Evolutionary conservation across 2,329 filamentous ascomycete genomes (phyloP).

Genomic region (Chaetoscypha palmicola): DNA sequence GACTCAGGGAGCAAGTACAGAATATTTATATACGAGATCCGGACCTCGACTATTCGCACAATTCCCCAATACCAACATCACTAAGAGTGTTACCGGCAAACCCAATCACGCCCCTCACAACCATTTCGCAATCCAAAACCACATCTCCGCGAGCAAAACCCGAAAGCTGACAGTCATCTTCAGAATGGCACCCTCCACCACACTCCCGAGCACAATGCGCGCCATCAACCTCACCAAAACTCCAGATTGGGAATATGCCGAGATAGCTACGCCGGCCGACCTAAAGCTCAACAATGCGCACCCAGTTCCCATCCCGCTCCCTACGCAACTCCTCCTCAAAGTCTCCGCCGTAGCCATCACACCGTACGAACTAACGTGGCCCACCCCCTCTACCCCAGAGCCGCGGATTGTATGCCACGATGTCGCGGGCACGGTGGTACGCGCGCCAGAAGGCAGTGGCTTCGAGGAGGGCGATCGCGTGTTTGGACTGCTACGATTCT

Average conservation of each 20-base stretch:
- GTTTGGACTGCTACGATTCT: slow-evolving; percentile 6
- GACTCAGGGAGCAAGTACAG: too few relatives aligned
- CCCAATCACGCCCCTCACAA: too few relatives aligned
- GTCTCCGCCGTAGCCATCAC: slow-evolving; percentile 10
- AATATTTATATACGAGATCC: too few relatives aligned
- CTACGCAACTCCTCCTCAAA: slow-evolving; percentile 10
- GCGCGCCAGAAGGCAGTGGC: neutral
- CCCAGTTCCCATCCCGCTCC: neutral
- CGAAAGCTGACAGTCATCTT: too few relatives aligned
- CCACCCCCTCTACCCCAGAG: neutral
- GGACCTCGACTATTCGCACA: too few relatives aligned
- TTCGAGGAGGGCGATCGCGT: slow-evolving; percentile 8
- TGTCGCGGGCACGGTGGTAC: slow-evolving; percentile 9
- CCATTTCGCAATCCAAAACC: too few relatives aligned
- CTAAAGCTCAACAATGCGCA: slow-evolving; percentile 4
- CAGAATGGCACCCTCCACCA: too few relatives aligned
- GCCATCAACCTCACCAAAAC: slow-evolving; percentile 8
- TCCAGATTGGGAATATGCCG: neutral
- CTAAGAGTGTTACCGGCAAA: too few relatives aligned
- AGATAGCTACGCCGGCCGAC: neutral
- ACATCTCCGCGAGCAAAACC: too few relatives aligned
- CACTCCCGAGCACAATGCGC: too few relatives aligned
- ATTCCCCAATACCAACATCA: too few relatives aligned
- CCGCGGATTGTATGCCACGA: slow-evolving; percentile 12
- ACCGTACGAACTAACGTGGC: slow-evolving; percentile 15